Evolutionary conservation across 441 rosid species (phyloP), one percentile per base, ranked within the genome.

Genomic region (Gossypium lobatum): DNA sequence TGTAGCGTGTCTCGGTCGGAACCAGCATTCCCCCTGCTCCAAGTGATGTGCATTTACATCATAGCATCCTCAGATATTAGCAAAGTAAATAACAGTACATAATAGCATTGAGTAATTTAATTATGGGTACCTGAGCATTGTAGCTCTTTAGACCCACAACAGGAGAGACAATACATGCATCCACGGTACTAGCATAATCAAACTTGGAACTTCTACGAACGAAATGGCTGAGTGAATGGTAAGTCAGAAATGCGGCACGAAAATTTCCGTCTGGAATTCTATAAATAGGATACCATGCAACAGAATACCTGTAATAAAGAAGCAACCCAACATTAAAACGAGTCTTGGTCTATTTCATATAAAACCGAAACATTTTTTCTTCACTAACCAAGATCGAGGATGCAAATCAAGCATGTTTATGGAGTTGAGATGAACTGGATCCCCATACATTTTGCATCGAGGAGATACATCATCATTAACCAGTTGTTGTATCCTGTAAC

Each of bases 251-350:
- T 17, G 90, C 88, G 46, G 90, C 84, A 57, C 83, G 88, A n/a
- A 87, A 79, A 70, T 75, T 82, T 60, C 87, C 85, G 64, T 85
- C 86, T 6, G 90, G 90, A 74, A 83, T 87, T 78, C 80, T 79
- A 72, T 87, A 87, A 42, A 87, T 83, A 10, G 87, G 90, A 75
- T 87, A 87, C 90, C 90, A 87, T 16, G 90, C 88, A 39, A 88
- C 91, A 6, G 91, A 77, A 71, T 84, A 85, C 91, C 91, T 84
- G 81, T 67, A 82, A 80, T 54, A 3, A 8, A 59, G 28, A 78
- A 45, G 23, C 4, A 23, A 64, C 11, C 25, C 28, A 10, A 34
- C 46, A 64, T 79, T 46, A 66, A 31, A 20, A 9, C 1, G 21
- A 55, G 46, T 65, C 45, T 70, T 1, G 61, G 73, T 50, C 3